Percentiles rank a stretch among this genome's conserved stretches.
Conservation (phyloP, 148 eudicot species). For the Diospyros lotus region DNA sequence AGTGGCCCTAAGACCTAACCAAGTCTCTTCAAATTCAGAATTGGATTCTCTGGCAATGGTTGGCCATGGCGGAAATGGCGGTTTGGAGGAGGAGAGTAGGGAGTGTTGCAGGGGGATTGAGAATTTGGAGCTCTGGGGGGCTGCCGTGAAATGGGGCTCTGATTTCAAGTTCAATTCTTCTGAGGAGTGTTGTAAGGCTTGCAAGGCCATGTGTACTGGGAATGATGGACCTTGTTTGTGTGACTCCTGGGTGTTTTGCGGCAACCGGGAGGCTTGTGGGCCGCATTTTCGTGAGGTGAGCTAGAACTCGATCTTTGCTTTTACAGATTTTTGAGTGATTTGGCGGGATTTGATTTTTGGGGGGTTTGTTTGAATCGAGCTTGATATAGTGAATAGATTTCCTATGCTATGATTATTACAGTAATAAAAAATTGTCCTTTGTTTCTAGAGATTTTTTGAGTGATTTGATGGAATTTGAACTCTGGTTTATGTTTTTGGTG, state of each 20-base stretch:
- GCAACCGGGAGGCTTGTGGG: conserved; percentile 57
- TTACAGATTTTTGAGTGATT: background rate
- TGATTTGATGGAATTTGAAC: too few relatives aligned
- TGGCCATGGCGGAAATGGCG: conserved; percentile 9
- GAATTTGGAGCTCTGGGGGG: conserved; percentile 72
- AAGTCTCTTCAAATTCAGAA: conserved; percentile 14
- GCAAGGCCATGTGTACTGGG: conserved; percentile 62
- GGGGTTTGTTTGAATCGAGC: too few relatives aligned
- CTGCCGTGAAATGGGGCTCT: conserved; percentile 73
- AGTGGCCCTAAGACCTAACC: conserved; percentile 30
- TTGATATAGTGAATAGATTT: too few relatives aligned
- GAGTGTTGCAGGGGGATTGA: conserved; percentile 59
- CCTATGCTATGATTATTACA: too few relatives aligned
- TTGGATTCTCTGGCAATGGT: conserved; percentile 4
- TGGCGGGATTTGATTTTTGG: background rate
- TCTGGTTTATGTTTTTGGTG: too few relatives aligned
- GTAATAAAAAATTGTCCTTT: too few relatives aligned
- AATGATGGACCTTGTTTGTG: conserved; percentile 70
- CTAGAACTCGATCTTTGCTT: background rate
- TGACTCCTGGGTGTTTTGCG: conserved; percentile 82
- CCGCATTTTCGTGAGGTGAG: conserved; percentile 66
- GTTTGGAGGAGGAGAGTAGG: conserved; percentile 16
- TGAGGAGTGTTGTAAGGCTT: conserved; percentile 58
- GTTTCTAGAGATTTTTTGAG: too few relatives aligned
- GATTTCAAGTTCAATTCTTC: conserved; percentile 52